Conservation (phyloP, 1,139 yeast species). For the Candida tropicalis region DNA sequence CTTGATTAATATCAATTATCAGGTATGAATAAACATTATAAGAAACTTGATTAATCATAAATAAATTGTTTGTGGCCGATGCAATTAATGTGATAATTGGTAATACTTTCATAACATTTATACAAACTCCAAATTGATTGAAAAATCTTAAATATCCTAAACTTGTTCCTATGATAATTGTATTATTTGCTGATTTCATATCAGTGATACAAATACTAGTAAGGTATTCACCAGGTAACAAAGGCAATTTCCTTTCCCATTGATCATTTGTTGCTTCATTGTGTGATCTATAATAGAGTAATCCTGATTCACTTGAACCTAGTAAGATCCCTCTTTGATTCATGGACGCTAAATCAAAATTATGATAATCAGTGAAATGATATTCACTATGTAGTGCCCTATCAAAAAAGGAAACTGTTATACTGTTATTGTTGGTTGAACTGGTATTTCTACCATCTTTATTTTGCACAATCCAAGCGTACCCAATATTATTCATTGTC, state of each 20-base stretch:
- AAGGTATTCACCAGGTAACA: conserved; percentile 36
- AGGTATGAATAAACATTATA: conserved; percentile 37
- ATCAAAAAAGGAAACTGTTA: conserved; percentile 88
- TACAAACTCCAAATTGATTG: conserved; percentile 44
- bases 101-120: conserved; percentile 39
- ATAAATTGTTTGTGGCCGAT: conserved; percentile 33
- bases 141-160: conserved; percentile 45
- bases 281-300: conserved; percentile 41
- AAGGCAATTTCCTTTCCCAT: conserved; percentile 46
- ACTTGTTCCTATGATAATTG: conserved; percentile 45
- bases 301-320: conserved; percentile 46
- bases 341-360: conserved; percentile 76
- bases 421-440: conserved; percentile 49
- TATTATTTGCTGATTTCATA: conserved; percentile 26
- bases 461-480: conserved; percentile 75
- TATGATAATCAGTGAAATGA: conserved; percentile 76
- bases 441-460: conserved; percentile 16
- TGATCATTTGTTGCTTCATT: conserved; percentile 48
- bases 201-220: conserved; percentile 38
- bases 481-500: conserved; percentile 80
- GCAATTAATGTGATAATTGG: conserved; percentile 44
- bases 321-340: conserved; percentile 67
- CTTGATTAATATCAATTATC: conserved; percentile 38
- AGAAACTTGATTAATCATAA: conserved; percentile 36
- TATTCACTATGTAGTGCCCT: conserved; percentile 77